Evolutionary conservation across 2,329 filamentous ascomycete species (phyloP).

Genomic region (Aspergillus aculeatinus): DNA sequence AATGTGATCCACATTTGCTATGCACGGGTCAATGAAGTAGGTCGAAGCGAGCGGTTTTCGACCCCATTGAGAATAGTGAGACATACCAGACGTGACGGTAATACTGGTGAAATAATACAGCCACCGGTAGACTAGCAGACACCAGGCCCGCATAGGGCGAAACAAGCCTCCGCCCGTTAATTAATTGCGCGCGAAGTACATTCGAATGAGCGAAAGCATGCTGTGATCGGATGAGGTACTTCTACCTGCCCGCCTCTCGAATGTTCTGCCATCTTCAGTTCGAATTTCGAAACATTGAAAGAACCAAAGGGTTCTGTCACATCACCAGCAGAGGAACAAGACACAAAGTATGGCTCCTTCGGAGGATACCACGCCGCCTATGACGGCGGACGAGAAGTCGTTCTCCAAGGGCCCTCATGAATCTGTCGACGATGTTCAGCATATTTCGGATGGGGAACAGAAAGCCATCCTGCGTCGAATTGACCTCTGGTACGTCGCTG

Average conservation of each 20-base stretch:
- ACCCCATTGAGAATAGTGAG: not conserved
- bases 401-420: conserved; percentile 1
- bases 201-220: too few species aligned
- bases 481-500: conserved; percentile 3
- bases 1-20: not conserved
- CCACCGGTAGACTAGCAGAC: conserved; percentile 1
- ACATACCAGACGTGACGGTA: conserved; percentile 4
- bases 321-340: too few species aligned
- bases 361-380: not conserved
- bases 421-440: not conserved
- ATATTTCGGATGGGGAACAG: not conserved
- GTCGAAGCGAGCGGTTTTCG: conserved; percentile 8
- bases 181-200: too few species aligned
- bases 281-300: too few species aligned
- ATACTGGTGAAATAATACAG: not conserved
- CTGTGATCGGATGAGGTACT: too few species aligned
- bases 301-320: too few species aligned
- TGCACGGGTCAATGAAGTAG: not conserved
- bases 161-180: not conserved
- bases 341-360: not conserved
- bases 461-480: conserved; percentile 8
- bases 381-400: not conserved
- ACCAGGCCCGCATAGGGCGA: not conserved
- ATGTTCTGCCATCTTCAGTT: too few species aligned
- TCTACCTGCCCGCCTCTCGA: too few species aligned